A percentile compares a stretch with the other conserved stretches of the same genome.
These are phyloP conservation scores for Closterium sp. DNA, from an alignment of 139 green algal species.

Conservation along the genomic window DNA sequence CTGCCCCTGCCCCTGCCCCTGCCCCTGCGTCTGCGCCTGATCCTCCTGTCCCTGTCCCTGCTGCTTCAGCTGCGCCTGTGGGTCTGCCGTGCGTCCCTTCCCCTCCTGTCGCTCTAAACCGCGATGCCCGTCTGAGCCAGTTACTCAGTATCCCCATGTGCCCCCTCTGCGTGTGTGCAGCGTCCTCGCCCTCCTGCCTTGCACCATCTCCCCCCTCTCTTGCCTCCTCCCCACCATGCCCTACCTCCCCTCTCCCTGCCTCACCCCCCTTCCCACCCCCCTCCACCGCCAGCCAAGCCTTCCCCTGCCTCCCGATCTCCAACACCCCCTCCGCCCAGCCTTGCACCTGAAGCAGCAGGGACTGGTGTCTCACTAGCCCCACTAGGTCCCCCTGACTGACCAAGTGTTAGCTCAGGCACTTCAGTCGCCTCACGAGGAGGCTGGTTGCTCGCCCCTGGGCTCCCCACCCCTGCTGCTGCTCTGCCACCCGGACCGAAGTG, in stretches of 20 bases:
- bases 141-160: not conserved
- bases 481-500: no score
- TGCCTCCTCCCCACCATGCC: no score
- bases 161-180: not conserved
- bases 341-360: no score
- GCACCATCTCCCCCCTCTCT: no score
- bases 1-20: not conserved
- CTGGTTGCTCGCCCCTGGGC: no score
- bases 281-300: no score
- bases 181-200: not conserved
- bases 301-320: not conserved
- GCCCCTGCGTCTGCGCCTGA: not conserved
- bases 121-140: not conserved
- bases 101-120: not conserved
- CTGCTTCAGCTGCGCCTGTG: not conserved
- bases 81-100: not conserved
- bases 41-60: not conserved
- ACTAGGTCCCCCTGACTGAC: no score
- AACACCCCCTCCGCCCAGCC: not conserved
- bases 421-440: no score
- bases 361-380: no score
- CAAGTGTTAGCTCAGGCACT: no score
- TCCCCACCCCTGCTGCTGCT: not conserved
- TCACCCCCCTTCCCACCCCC: no score
- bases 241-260: not conserved